Base-by-base conservation (phyloP, 176 grass and related monocot genomes). In the Zoysia japonica region DNA sequence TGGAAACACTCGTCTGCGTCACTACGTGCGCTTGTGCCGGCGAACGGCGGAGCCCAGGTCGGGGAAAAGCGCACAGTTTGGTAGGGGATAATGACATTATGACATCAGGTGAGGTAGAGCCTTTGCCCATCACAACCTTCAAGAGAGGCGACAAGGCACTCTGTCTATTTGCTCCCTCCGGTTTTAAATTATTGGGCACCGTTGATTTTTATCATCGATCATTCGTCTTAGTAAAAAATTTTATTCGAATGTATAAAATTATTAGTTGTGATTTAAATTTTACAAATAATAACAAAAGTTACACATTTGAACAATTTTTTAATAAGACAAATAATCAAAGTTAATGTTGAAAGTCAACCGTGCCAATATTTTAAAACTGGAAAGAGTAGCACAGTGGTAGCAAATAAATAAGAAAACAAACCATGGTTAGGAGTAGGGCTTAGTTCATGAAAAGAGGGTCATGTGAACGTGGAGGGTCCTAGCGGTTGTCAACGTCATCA, bases 31-130 rank as follows among this genome's bases (percentile, higher is more conserved):
- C 12, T 11, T 5, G 57, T 59, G 71, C 49, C 11, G 28, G 77
- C 66, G 87, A 77, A 82, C 46, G 37, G 65, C 39, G 53, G 54
- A 76, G 78, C 74, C 46, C 47, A 36, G 65, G 20, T 51, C 65
- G 77, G 38, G 28, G 87, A 85, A 71, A 80, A 76, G 66, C 13
- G 59, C 82, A 89, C 41, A 67, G 67, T 72, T 89, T 89, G 87
- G 81, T 89, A 81, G 47, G 63, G 20, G 87, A 77, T 76, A 81
- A 85, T 89, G 82, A 77, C 82, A 77, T 68, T 49, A 28, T 28
- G 28, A 28, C 28, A 28, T 28, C 28, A 28, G 28, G 28, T 28
- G 28, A 85, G 42, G 77, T 43, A 43, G 56, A 65, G 19, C 61
- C 28, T 28, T 28, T 83, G 12, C 42, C 50, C 71, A 59, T 57